A percentile compares a stretch with the other conserved stretches of the same genome.
These are phyloP conservation scores for Raffaelea arxii DNA, from an alignment of 2,329 filamentous ascomycete genomes.

Conservation along the genomic window DNA sequence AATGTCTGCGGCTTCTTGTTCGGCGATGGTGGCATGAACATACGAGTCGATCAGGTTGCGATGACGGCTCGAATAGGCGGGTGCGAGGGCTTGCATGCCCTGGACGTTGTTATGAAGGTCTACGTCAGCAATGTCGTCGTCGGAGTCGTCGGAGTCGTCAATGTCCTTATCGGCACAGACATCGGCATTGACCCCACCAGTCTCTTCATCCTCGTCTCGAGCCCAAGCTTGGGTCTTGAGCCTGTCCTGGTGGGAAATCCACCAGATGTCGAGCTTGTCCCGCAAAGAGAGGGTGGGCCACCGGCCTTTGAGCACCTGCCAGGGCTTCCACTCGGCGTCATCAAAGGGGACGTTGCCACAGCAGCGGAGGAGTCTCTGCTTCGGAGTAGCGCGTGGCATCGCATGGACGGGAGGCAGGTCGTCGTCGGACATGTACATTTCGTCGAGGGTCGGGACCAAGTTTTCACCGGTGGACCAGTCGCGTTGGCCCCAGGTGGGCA, in stretches of 20 bases:
- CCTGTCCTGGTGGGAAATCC: constrained; percentile 18
- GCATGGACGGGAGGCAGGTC: too few relatives aligned
- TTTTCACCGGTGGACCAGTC: constrained; percentile 42
- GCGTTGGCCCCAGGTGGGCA: constrained; percentile 55
- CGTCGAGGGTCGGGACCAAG: constrained; percentile 34
- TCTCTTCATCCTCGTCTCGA: background rate
- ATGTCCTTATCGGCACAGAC: background rate
- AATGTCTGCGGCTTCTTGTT: constrained; percentile 11
- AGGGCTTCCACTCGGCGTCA: constrained; percentile 29
- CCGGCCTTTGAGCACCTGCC: constrained; percentile 34
- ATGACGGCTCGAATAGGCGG: constrained; percentile 5
- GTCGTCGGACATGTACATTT: constrained; percentile 43
- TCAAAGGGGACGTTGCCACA: constrained; percentile 24
- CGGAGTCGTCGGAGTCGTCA: background rate
- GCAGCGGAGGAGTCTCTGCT: constrained; percentile 8
- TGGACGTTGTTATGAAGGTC: background rate
- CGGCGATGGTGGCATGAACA: constrained; percentile 10
- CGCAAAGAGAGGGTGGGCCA: constrained; percentile 27
- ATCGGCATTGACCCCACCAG: constrained; percentile 12
- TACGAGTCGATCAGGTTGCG: constrained; percentile 9
- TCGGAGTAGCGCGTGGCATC: background rate
- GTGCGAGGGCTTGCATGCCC: background rate
- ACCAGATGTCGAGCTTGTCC: constrained; percentile 27
- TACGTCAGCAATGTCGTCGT: background rate
- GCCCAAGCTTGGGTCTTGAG: constrained; percentile 12